phyloP scores from a whole-genome alignment of 106 monocot genomes.

The Narthecium ossifragum region DNA sequence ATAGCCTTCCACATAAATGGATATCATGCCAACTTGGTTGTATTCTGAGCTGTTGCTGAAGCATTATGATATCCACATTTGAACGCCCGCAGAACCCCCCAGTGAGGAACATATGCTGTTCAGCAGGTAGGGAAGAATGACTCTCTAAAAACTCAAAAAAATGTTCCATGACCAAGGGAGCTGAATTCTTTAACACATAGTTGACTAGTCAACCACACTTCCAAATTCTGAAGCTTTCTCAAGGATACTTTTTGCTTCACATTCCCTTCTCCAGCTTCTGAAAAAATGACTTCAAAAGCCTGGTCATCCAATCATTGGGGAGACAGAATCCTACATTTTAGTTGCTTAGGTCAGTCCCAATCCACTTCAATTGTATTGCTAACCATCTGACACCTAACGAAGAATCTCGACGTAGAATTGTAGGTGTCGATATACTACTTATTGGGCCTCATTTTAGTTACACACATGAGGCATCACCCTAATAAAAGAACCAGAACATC shows the following conservation, averaged over 20 bases:
- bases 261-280: background rate
- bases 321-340: too few relatives aligned
- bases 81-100: constrained; percentile 14
- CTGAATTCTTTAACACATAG: constrained; percentile 61
- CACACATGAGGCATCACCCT: too few relatives aligned
- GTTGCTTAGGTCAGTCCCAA: too few relatives aligned
- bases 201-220: constrained; percentile 52
- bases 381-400: too few relatives aligned
- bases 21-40: too few relatives aligned
- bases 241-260: constrained; percentile 17
- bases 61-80: constrained; percentile 27
- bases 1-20: too few relatives aligned
- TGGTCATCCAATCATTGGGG: too few relatives aligned
- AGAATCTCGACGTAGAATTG: too few relatives aligned
- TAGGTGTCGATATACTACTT: too few relatives aligned
- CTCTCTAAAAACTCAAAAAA: constrained; percentile 64
- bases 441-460: too few relatives aligned
- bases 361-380: too few relatives aligned
- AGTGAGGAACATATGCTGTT: constrained; percentile 23
- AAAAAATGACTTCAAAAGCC: constrained; percentile 20
- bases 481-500: too few relatives aligned
- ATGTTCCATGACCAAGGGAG: constrained; percentile 74
- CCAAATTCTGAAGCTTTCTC: constrained; percentile 52
- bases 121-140: constrained; percentile 38
- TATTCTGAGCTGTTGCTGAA: constrained; percentile 49